These are phyloP conservation scores for Eutrema heterophyllum DNA, from an alignment of 345 rosid species.

Conservation along the genomic window DNA sequence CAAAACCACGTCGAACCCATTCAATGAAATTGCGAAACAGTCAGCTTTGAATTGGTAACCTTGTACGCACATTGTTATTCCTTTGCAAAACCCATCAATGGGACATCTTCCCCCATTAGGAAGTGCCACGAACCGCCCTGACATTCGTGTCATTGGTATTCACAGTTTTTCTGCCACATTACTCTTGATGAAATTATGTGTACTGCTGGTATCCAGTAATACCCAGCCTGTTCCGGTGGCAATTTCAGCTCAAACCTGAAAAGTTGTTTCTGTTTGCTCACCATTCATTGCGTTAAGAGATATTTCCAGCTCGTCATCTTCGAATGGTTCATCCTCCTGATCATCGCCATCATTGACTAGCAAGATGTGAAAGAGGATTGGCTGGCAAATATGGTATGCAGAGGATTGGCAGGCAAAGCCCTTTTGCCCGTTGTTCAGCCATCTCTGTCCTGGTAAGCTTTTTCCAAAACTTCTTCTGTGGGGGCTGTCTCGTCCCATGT, in stretches of 20 bases:
- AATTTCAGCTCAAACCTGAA: neutral
- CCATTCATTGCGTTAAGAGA: neutral
- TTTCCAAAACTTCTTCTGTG: no score
- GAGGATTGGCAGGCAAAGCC: no score
- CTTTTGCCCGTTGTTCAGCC: no score
- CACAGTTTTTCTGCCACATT: neutral
- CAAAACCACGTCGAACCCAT: no score
- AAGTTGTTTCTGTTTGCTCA: neutral
- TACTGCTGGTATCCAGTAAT: neutral
- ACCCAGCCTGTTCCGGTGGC: neutral
- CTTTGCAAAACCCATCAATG: neutral
- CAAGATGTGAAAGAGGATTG: no score
- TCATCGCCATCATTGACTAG: no score
- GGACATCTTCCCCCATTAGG: neutral
- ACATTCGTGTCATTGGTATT: neutral
- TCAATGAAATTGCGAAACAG: neutral
- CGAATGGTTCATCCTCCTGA: no score
- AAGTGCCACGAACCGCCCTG: neutral
- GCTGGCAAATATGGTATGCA: no score
- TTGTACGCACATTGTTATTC: neutral
- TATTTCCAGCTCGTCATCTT: neutral
- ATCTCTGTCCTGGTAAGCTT: no score
- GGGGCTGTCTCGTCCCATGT: no score
- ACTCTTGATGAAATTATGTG: neutral
- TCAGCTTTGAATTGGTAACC: neutral